These are phyloP conservation scores for Globisporangium camurandrum DNA, from an alignment of 352 stramenopile species.

Conservation along the genomic window DNA sequence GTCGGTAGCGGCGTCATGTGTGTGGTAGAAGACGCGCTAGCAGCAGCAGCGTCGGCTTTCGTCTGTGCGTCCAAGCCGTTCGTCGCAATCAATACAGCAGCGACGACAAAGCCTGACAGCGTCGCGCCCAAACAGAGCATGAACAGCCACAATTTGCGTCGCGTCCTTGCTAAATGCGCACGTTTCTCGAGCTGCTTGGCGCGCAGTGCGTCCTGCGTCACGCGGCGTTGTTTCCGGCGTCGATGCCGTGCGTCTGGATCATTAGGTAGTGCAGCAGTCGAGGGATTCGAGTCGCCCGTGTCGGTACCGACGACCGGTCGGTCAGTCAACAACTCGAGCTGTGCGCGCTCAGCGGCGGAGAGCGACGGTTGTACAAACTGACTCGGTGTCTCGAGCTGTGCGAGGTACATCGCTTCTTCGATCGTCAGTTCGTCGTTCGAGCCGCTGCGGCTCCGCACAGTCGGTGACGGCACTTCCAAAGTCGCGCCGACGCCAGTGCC, in stretches of 20 bases:
- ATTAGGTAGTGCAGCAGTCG: too few species aligned
- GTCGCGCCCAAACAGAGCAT: conserved; percentile 46
- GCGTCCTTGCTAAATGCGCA: conserved; percentile 39
- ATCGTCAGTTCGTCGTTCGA: conserved; percentile 6
- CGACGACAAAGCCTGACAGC: conserved; percentile 50
- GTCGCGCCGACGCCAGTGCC: conserved; percentile 8
- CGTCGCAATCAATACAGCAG: conserved; percentile 49
- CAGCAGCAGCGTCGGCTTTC: conserved; percentile 9
- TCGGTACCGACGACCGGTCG: conserved; percentile 39
- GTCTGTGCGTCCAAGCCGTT: conserved; percentile 26
- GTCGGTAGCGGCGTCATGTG: conserved; percentile 6
- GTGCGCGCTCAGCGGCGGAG: conserved; percentile 2
- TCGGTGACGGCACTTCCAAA: conserved; percentile 15
- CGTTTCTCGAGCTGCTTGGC: conserved; percentile 47
- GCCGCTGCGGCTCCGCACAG: conserved; percentile 4
- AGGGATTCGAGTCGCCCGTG: too few species aligned
- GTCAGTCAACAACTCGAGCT: too few species aligned
- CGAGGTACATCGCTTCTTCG: conserved; percentile 14
- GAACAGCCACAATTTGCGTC: conserved; percentile 56
- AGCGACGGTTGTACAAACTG: conserved; percentile 10
- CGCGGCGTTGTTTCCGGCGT: conserved; percentile 34
- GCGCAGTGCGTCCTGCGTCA: conserved; percentile 53
- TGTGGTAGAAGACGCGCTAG: background rate
- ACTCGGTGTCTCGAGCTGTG: conserved; percentile 16
- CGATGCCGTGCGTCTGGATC: conserved; percentile 37